Conservation (phyloP, 306 rosid genomes). For the Trifolium pratense region DNA sequence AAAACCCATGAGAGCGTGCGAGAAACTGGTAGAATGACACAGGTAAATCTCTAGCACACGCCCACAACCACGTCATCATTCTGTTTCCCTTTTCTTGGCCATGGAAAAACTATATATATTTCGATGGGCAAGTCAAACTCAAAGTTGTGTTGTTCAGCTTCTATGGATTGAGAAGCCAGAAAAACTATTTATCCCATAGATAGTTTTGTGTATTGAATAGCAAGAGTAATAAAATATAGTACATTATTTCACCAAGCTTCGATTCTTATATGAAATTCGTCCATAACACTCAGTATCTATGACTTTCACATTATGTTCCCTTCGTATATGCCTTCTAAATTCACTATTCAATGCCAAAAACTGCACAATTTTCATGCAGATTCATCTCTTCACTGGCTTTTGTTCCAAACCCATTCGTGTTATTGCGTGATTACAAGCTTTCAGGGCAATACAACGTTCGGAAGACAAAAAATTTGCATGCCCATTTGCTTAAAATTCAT, state of each 20-base stretch:
- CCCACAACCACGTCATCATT: no score
- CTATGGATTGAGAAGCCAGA: no score
- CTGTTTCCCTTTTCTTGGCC: no score
- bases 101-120: no score
- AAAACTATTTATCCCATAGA: no score
- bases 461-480: constrained; percentile 54
- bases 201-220: background rate
- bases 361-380: constrained; percentile 41
- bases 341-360: constrained; percentile 36
- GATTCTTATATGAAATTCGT: background rate
- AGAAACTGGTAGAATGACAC: no score
- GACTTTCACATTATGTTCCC: background rate
- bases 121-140: no score
- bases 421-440: constrained; percentile 51
- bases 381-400: constrained; percentile 51
- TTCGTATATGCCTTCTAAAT: constrained; percentile 24
- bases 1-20: no score
- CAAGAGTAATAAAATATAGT: background rate
- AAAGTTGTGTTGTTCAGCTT: no score
- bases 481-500: constrained; percentile 51
- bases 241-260: background rate
- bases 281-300: background rate
- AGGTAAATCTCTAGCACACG: no score
- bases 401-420: constrained; percentile 29
- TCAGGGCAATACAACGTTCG: constrained; percentile 29